A percentile compares a stretch with the other conserved stretches of the same genome.
Evolutionary conservation across 192 early-diverging fungal species (phyloP).

Genomic region (Allomyces javanicus): DNA sequence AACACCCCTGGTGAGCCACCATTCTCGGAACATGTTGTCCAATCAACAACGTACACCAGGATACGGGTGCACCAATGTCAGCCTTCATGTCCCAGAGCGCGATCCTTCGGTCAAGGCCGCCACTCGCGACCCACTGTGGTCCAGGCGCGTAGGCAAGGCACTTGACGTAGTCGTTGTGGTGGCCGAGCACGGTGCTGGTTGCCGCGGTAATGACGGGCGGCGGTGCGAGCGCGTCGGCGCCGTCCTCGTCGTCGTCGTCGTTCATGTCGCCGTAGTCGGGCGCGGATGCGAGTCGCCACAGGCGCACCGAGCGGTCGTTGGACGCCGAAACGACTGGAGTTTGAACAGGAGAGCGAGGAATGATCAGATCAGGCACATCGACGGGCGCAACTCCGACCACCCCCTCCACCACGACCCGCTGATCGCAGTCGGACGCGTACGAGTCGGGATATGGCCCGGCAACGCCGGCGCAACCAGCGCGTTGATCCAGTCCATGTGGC

Average conservation of each 20-base stretch:
- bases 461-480: slow-evolving; percentile 49
- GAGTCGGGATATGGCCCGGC: slow-evolving; percentile 28
- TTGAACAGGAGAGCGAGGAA: slow-evolving; percentile 1
- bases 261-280: not conserved
- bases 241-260: too few relatives aligned
- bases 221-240: slow-evolving; percentile 27
- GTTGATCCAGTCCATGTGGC: slow-evolving; percentile 95
- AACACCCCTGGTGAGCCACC: slow-evolving; percentile 4
- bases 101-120: slow-evolving; percentile 74
- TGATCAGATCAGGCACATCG: not conserved
- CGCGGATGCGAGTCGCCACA: slow-evolving; percentile 28
- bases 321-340: slow-evolving; percentile 66
- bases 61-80: slow-evolving; percentile 21
- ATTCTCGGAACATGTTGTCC: not conserved
- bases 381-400: not conserved
- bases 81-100: slow-evolving; percentile 77
- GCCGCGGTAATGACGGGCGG: slow-evolving; percentile 18
- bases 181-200: slow-evolving; percentile 35
- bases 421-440: slow-evolving; percentile 20
- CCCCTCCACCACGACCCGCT: not conserved
- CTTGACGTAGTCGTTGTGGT: slow-evolving; percentile 84
- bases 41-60: slow-evolving; percentile 6
- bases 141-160: slow-evolving; percentile 56
- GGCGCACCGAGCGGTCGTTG: slow-evolving; percentile 68
- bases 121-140: slow-evolving; percentile 63